Evolutionary conservation across 2,329 filamentous ascomycete genomes (phyloP).

Genomic region (Hypoxylon sp.): DNA sequence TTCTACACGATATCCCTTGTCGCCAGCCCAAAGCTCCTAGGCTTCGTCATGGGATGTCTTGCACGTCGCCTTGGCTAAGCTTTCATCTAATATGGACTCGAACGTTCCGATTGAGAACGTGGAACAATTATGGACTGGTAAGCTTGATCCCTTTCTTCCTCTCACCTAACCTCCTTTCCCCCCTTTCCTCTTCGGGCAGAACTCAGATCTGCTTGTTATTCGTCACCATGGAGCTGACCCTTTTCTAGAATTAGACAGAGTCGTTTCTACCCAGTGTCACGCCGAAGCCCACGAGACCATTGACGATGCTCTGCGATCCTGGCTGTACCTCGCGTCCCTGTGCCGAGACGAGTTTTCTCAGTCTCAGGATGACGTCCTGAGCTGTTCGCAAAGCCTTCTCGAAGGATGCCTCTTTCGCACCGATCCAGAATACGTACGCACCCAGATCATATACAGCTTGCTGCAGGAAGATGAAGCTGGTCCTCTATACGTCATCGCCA

Average conservation of each 20-base stretch:
- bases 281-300: slow-evolving; percentile 64
- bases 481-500: slow-evolving; percentile 82
- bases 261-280: slow-evolving; percentile 55
- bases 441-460: slow-evolving; percentile 90
- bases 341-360: slow-evolving; percentile 79
- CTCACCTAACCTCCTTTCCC: slow-evolving; percentile 5
- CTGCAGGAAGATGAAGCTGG: slow-evolving; percentile 86
- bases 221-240: slow-evolving; percentile 3
- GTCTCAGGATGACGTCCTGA: slow-evolving; percentile 80
- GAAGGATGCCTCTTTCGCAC: slow-evolving; percentile 75
- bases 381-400: slow-evolving; percentile 81
- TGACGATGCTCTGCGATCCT: slow-evolving; percentile 85
- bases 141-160: slow-evolving; percentile 43
- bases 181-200: neutral
- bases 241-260: slow-evolving; percentile 55
- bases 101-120: slow-evolving; percentile 76
- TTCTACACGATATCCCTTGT: slow-evolving; percentile 2
- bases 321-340: slow-evolving; percentile 78
- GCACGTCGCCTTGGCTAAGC: slow-evolving; percentile 31
- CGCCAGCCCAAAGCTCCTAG: neutral
- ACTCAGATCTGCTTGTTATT: neutral
- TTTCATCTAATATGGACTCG: slow-evolving; percentile 63
- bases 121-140: slow-evolving; percentile 90
- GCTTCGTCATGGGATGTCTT: slow-evolving; percentile 39
- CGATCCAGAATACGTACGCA: slow-evolving; percentile 86